Conservation (phyloP, 2,329 filamentous ascomycete genomes). For the Colletotrichum limetticola region DNA sequence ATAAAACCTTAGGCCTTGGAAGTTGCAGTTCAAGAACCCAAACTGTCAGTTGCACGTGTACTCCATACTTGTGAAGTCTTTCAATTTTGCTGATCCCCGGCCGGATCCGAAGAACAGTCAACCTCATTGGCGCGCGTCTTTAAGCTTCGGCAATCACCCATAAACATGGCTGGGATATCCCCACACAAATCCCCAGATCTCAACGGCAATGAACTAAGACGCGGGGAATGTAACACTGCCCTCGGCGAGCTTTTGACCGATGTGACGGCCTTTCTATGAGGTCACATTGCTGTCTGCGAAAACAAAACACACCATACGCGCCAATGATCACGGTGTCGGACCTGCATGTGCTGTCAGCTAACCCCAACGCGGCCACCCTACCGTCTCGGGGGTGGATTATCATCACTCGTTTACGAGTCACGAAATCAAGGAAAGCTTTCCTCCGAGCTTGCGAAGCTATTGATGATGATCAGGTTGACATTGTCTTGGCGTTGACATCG, state of each 20-base stretch:
- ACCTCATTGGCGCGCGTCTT: slow-evolving; percentile 30
- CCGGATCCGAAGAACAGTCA: not conserved
- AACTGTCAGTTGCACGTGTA: slow-evolving; percentile 11
- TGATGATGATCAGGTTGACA: slow-evolving; percentile 6
- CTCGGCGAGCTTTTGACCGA: slow-evolving; percentile 28
- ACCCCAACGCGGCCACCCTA: slow-evolving; percentile 13
- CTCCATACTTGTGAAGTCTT: not conserved
- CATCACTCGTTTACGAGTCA: slow-evolving; percentile 19
- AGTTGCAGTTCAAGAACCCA: not conserved
- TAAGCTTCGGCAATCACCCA: not conserved
- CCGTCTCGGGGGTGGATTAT: slow-evolving; percentile 20
- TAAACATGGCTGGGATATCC: slow-evolving; percentile 10
- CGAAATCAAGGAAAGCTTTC: slow-evolving; percentile 17
- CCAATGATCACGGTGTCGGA: slow-evolving; percentile 25
- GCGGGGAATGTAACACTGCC: slow-evolving; percentile 22
- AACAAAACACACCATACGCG: slow-evolving; percentile 10
- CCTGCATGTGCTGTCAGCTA: slow-evolving; percentile 17
- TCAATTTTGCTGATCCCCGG: slow-evolving; percentile 3
- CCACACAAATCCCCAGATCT: slow-evolving; percentile 32
- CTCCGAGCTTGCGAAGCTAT: not conserved
- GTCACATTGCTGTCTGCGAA: slow-evolving; percentile 16
- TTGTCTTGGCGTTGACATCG: not conserved
- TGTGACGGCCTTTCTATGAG: slow-evolving; percentile 23
- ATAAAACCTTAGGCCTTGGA: not conserved
- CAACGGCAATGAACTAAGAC: slow-evolving; percentile 18